Percentiles rank a stretch among this genome's conserved stretches.
phyloP scores from a whole-genome alignment of 208 protist species.

The Tritrichomonas foetus region DNA sequence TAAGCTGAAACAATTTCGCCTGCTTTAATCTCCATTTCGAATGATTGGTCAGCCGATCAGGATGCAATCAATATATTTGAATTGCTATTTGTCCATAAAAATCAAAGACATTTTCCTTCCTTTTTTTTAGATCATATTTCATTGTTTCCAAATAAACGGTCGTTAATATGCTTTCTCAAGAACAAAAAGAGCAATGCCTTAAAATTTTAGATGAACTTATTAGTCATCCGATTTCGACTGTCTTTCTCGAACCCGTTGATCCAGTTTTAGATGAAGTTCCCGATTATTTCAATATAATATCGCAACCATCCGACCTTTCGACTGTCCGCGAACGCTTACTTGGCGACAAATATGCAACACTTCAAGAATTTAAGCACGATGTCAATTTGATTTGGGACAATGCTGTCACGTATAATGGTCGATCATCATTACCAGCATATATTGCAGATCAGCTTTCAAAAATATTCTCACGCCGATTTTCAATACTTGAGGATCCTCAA shows the following conservation, averaged over 20 bases:
- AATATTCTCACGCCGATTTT: neutral
- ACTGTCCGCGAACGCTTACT: neutral
- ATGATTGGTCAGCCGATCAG: no score
- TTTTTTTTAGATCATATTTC: no score
- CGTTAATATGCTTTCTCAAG: no score
- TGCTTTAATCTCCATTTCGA: neutral
- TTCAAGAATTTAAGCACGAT: conserved; percentile 18
- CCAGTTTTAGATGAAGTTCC: neutral
- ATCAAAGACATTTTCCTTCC: no score
- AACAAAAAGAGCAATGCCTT: neutral
- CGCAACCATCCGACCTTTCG: neutral
- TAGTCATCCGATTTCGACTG: neutral
- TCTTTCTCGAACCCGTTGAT: conserved; percentile 25
- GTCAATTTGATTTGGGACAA: conserved; percentile 39
- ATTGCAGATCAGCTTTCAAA: neutral
- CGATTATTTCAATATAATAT: conserved; percentile 14
- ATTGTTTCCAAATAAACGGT: no score
- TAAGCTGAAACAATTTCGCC: neutral
- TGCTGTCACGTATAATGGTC: neutral
- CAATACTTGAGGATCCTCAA: neutral
- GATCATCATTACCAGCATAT: neutral
- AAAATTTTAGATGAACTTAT: neutral
- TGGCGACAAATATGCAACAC: neutral
- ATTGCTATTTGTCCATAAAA: no score
- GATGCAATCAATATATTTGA: no score